Conservation (phyloP, 1,139 yeast species). For the Suhomyces wounanorum region DNA sequence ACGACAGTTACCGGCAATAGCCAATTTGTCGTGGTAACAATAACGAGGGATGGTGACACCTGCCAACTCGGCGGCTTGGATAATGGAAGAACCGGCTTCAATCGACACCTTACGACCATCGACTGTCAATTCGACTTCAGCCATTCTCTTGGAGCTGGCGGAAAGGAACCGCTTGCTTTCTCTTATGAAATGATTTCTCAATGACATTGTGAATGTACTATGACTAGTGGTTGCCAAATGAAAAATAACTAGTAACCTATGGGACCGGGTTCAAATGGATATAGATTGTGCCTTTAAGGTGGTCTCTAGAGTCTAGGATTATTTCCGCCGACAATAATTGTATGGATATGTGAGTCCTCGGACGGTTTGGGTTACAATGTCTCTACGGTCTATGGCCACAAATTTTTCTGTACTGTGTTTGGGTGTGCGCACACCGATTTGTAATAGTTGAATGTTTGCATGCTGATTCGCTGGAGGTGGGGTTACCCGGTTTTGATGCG, state of each 20-base stretch:
- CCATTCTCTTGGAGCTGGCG: constrained; percentile 29
- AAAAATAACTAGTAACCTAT: not conserved
- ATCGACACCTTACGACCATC: constrained; percentile 78
- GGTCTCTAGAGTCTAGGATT: not conserved
- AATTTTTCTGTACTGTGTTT: constrained; percentile 15
- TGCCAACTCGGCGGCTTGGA: constrained; percentile 91
- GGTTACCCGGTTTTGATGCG: constrained; percentile 13
- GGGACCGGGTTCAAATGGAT: constrained; percentile 1
- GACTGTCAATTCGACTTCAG: constrained; percentile 73
- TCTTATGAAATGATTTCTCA: constrained; percentile 29
- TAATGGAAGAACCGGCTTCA: constrained; percentile 86
- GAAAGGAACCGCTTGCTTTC: constrained; percentile 35
- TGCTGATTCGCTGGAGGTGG: constrained; percentile 36
- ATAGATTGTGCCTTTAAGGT: not conserved
- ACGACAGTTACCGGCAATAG: constrained; percentile 94
- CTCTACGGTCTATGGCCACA: constrained; percentile 13
- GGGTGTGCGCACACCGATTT: constrained; percentile 14
- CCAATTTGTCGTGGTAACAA: constrained; percentile 89
- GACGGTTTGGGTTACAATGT: constrained; percentile 11
- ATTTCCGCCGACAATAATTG: constrained; percentile 1
- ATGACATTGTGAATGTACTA: constrained; percentile 12
- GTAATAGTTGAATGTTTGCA: constrained; percentile 25
- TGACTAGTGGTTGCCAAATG: constrained; percentile 9
- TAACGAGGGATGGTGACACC: constrained; percentile 87
- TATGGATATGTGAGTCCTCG: constrained; percentile 4